Base-by-base conservation (phyloP, 1,284 basidiomycete species). In the Trichosporon sp. region DNA sequence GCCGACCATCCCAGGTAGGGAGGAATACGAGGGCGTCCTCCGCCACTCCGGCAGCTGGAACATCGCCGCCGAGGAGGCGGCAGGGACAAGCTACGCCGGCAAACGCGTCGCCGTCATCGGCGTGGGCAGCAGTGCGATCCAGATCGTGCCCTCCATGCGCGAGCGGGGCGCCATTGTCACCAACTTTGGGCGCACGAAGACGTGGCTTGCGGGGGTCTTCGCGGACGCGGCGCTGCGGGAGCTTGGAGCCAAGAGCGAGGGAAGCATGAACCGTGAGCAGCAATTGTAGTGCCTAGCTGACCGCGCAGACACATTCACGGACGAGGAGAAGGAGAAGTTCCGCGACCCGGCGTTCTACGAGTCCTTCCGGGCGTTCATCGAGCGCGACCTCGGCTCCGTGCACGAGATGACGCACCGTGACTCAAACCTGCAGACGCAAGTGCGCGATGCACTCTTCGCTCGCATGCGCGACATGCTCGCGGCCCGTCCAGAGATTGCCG, bases 1-100 rank as follows among this genome's bases (percentile, higher is more conserved):
- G 79, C 76, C 77, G 29, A 70, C 75, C 62, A 75, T 78, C 56
- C 74, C 73, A 5, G 73, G 74, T 6, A 68, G 75, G 29, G 69
- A 75, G 31, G 64, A 64, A 2, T 78, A 72, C 69, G 75, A 76
- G 69, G 77, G 77, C 11, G 42, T 62, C 47, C 32, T 78, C 6
- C 72, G 67, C 64, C 77, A 78, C 69, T 75, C 76, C 0, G 75
- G 72, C 2, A 21, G 66, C 11, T 77, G 75, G 74, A 62, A 71
- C 35, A 63, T 64, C 13, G 65, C 44, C 3, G n/a, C 60, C 18
- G 70, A 71, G 38, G 70, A 68, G 38, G 72, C 72, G 1, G 68
- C 70, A 6, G 70, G 70, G 13, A 56, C 74, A 27, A 70, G 71
- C 63, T 74, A 27, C 66, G 68, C 42, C 13, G 73, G 62, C 67